These are phyloP conservation scores for Phialophora chinensis DNA, from an alignment of 2,329 filamentous ascomycete species.

Conservation along the genomic window DNA sequence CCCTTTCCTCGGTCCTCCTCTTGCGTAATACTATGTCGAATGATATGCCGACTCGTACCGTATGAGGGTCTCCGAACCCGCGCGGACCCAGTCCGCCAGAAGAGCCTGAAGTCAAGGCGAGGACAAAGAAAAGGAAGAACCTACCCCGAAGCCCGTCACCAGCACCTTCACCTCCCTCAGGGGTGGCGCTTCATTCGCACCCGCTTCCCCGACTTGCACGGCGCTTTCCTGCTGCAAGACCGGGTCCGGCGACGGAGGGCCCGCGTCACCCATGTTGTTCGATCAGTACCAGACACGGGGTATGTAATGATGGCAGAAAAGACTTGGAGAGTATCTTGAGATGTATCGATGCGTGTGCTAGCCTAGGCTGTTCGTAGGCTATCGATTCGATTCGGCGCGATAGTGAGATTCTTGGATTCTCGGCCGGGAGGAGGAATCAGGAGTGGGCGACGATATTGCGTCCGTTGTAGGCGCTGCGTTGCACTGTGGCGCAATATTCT, in stretches of 20 bases:
- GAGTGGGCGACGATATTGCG: not conserved
- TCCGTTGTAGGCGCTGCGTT: not conserved
- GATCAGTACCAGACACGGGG: not conserved
- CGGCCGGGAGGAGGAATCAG: not conserved
- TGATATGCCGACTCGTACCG: not conserved
- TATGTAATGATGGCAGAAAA: not conserved
- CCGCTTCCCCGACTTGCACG: not conserved
- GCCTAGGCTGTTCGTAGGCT: not conserved
- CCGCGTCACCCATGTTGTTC: constrained; percentile 36
- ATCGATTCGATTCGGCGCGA: not conserved
- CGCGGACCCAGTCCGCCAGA: not conserved
- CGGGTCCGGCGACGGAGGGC: constrained; percentile 33
- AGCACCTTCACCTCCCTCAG: constrained; percentile 54
- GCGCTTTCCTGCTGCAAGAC: constrained; percentile 10
- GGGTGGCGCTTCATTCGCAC: constrained; percentile 20
- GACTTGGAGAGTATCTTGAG: not conserved
- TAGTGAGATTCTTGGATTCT: not conserved
- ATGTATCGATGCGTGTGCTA: not conserved
- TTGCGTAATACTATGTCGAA: not conserved
- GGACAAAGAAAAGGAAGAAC: constrained; percentile 26
- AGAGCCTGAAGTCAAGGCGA: not conserved
- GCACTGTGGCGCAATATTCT: not conserved
- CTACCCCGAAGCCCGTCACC: constrained; percentile 55
- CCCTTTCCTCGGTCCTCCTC: not conserved
- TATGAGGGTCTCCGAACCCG: not conserved